Conservation (phyloP, 2,329 filamentous ascomycete genomes). For the Colletotrichum godetiae region DNA sequence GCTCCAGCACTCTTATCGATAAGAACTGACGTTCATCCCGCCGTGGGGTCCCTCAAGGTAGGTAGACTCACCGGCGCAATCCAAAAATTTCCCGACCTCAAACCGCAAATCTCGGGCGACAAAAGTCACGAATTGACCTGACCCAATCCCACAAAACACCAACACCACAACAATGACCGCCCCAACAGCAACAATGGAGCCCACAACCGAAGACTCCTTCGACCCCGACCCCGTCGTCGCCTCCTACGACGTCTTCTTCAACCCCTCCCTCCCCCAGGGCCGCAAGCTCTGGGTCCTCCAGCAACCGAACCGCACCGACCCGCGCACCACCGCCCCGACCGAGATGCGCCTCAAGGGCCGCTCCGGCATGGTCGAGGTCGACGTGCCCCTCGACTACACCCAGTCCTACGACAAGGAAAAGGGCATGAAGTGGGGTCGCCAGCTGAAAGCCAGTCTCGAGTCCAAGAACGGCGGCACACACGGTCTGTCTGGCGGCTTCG, state of each 20-base stretch:
- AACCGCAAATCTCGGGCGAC: neutral
- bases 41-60: constrained; percentile 15
- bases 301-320: constrained; percentile 81
- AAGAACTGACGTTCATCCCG: constrained; percentile 14
- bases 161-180: constrained; percentile 13
- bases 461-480: constrained; percentile 73
- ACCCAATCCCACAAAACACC: neutral
- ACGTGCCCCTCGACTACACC: constrained; percentile 82
- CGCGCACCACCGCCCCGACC: constrained; percentile 68
- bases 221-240: constrained; percentile 77
- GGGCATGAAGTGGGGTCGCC: constrained; percentile 85
- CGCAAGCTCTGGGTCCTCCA: constrained; percentile 85
- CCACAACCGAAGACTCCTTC: constrained; percentile 38
- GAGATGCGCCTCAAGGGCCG: constrained; percentile 85
- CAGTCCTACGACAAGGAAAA: constrained; percentile 85
- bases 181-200: constrained; percentile 40
- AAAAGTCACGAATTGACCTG: constrained; percentile 3
- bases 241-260: constrained; percentile 88
- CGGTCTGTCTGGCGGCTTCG: constrained; percentile 80
- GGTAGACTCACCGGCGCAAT: neutral
- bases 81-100: constrained; percentile 31
- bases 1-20: constrained; percentile 28
- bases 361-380: constrained; percentile 89
- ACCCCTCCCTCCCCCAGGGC: constrained; percentile 71
- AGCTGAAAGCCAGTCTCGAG: constrained; percentile 71